phyloP scores from a whole-genome alignment of 371 early-diverging fungal genomes.

The Blastocladiella emersonii region DNA sequence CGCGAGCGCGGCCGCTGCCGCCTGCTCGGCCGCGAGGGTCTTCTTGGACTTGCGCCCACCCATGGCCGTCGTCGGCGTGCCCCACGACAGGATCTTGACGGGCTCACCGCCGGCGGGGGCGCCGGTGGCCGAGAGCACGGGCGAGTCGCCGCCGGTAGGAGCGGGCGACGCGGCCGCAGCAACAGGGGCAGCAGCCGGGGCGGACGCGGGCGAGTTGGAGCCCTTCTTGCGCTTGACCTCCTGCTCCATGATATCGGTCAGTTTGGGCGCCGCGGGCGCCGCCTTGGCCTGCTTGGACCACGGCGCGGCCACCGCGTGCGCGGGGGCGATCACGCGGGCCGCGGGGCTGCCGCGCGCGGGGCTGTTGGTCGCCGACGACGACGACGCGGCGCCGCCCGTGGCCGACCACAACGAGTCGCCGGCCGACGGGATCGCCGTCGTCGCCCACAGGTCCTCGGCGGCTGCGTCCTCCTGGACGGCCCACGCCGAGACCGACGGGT shows the following conservation, averaged over 20 bases:
- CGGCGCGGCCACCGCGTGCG: not conserved
- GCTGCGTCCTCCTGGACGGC: not conserved
- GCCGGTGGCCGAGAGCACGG: not conserved
- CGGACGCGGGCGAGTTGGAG: not conserved
- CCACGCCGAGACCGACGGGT: not conserved
- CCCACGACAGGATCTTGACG: not conserved
- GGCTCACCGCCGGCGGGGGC: not conserved
- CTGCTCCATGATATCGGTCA: slow-evolving; percentile 1
- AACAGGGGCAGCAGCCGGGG: not conserved
- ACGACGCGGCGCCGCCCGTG: not conserved
- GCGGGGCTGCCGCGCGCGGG: not conserved
- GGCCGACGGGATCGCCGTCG: not conserved
- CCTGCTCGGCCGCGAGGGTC: not conserved
- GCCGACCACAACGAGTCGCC: not conserved
- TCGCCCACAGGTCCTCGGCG: not conserved
- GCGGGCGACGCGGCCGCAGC: too few species aligned
- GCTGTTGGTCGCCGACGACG: not conserved
- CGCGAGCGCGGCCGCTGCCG: not conserved
- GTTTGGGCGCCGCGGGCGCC: not conserved
- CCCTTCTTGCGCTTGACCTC: not conserved
- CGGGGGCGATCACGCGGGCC: not conserved
- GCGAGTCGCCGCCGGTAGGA: too few species aligned
- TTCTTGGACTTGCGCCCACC: not conserved
- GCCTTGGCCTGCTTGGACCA: not conserved
- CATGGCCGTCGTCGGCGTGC: slow-evolving; percentile 3